A percentile compares a stretch with the other conserved stretches of the same genome.
phyloP scores from a whole-genome alignment of 768 basidiomycete species.

The Termitomyces titanicus region DNA sequence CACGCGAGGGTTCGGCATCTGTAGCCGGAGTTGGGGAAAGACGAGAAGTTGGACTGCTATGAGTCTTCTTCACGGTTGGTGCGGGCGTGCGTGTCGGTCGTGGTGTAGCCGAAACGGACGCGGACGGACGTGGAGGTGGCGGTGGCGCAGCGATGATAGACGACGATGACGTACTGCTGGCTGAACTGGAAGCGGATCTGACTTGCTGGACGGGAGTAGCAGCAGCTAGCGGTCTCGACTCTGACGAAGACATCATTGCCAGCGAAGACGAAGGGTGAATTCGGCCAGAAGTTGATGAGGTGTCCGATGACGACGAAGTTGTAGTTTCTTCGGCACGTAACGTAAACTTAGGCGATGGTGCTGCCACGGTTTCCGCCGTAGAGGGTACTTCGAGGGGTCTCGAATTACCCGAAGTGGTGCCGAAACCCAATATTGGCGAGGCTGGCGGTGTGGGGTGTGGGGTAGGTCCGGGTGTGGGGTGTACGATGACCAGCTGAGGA shows the following conservation, averaged over 20 bases:
- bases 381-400: neutral
- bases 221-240: neutral
- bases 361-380: no score
- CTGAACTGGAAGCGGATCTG: neutral
- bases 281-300: conserved; percentile 1
- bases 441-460: conserved; percentile 79
- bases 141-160: neutral
- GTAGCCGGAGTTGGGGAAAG: neutral
- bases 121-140: neutral
- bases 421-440: conserved; percentile 38
- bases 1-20: neutral
- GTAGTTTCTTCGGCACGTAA: conserved; percentile 4
- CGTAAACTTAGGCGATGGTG: neutral
- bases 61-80: neutral
- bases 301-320: conserved; percentile 8
- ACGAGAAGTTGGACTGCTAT: neutral
- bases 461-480: conserved; percentile 74
- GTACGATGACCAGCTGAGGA: conserved; percentile 64
- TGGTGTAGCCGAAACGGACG: neutral
- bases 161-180: neutral
- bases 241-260: neutral
- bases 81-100: neutral
- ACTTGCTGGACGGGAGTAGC: neutral
- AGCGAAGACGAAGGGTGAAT: conserved; percentile 3
- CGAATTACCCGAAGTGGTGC: neutral